phyloP scores from a whole-genome alignment of 108 stramenopile species.

The Nannochloropsis gaditana region DNA sequence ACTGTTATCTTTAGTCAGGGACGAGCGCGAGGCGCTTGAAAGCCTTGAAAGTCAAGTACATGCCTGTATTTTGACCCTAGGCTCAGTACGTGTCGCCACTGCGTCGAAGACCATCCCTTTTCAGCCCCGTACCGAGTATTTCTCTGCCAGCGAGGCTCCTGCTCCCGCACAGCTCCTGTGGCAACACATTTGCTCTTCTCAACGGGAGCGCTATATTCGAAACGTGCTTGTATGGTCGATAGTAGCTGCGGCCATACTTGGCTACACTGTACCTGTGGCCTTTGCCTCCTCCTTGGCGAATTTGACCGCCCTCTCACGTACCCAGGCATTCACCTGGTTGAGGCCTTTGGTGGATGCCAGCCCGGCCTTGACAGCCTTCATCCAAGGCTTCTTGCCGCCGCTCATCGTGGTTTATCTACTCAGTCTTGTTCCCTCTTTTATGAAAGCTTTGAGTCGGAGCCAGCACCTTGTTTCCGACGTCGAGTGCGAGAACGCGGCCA shows the following conservation, averaged over 20 bases:
- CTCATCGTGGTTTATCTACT: neutral
- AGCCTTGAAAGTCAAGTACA: conserved; percentile 9
- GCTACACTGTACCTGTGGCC: neutral
- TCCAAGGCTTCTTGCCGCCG: conserved; percentile 1
- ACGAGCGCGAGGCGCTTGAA: neutral
- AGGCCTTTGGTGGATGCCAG: neutral
- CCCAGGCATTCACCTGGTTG: neutral
- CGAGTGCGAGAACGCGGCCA: neutral
- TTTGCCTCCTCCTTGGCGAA: neutral
- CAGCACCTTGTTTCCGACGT: neutral
- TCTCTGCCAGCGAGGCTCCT: neutral
- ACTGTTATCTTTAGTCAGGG: neutral
- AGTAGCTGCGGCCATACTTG: neutral
- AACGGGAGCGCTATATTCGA: neutral
- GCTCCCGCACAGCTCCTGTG: neutral
- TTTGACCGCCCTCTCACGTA: neutral
- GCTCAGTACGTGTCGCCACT: neutral
- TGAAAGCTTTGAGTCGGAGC: neutral
- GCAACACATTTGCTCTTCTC: neutral
- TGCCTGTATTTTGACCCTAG: neutral
- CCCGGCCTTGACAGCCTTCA: neutral
- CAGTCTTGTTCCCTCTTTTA: neutral
- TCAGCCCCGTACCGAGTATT: neutral
- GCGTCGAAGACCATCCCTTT: neutral
- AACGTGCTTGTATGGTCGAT: neutral